Evolutionary conservation across 1,284 basidiomycete species (phyloP).

Genomic region (Tetrapyrgos nigripes): DNA sequence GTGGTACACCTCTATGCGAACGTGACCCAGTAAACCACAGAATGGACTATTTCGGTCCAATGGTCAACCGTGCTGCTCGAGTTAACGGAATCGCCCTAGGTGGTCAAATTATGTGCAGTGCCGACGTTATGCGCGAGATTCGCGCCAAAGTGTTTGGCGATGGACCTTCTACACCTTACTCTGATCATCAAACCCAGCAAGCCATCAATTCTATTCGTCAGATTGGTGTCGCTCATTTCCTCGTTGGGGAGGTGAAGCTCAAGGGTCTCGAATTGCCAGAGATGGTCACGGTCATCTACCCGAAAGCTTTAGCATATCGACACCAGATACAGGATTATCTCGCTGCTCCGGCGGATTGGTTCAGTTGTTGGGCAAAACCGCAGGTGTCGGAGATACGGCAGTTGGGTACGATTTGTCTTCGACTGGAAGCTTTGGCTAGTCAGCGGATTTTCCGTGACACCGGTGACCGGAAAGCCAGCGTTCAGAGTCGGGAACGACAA

Average conservation of each 20-base stretch:
- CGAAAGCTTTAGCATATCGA: constrained; percentile 77
- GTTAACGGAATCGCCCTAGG: constrained; percentile 87
- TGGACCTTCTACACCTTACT: constrained; percentile 62
- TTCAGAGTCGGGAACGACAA: too few relatives aligned
- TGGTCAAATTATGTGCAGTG: constrained; percentile 94
- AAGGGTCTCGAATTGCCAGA: constrained; percentile 95
- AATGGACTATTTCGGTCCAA: constrained; percentile 97
- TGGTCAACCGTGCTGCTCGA: constrained; percentile 92
- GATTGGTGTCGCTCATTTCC: constrained; percentile 77
- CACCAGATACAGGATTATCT: constrained; percentile 64
- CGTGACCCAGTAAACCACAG: constrained; percentile 92
- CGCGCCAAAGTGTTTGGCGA: constrained; percentile 62
- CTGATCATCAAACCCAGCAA: constrained; percentile 56
- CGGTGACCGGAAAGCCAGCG: constrained; percentile 53
- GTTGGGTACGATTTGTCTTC: constrained; percentile 79
- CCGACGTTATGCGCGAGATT: constrained; percentile 89
- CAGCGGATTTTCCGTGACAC: constrained; percentile 62
- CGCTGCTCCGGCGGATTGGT: constrained; percentile 46
- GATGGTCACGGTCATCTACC: constrained; percentile 85
- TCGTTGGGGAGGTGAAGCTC: constrained; percentile 89
- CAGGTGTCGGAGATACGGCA: constrained; percentile 82
- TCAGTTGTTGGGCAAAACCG: constrained; percentile 65
- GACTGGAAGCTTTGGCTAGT: constrained; percentile 84
- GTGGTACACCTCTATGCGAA: constrained; percentile 91
- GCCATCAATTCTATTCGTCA: constrained; percentile 77